Percentiles rank a stretch among this genome's conserved stretches.
These are phyloP conservation scores for Colletotrichum sp. DNA, from an alignment of 2,329 filamentous ascomycete genomes.

Conservation along the genomic window DNA sequence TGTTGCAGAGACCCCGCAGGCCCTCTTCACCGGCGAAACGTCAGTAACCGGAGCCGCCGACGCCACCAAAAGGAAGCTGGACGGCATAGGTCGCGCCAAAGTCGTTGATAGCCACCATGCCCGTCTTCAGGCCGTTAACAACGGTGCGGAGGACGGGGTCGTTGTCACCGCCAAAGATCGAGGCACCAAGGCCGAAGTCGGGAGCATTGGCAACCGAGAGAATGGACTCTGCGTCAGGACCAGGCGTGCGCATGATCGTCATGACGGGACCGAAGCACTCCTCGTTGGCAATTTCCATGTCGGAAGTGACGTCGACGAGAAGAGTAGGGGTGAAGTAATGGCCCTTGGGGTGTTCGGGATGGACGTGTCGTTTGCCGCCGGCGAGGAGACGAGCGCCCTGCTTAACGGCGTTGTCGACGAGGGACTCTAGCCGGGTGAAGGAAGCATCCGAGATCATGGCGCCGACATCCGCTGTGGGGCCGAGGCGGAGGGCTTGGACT, in stretches of 20 bases:
- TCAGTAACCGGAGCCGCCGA: slow-evolving; percentile 89
- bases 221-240: slow-evolving; percentile 64
- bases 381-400: slow-evolving; percentile 81
- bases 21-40: slow-evolving; percentile 93
- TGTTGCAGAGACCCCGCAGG: slow-evolving; percentile 81
- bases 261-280: slow-evolving; percentile 96
- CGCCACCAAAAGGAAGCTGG: slow-evolving; percentile 91
- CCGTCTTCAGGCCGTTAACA: slow-evolving; percentile 73
- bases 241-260: slow-evolving; percentile 76
- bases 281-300: slow-evolving; percentile 86
- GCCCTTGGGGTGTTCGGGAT: slow-evolving; percentile 76
- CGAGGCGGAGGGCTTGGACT: slow-evolving; percentile 76
- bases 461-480: slow-evolving; percentile 81
- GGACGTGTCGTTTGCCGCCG: slow-evolving; percentile 74
- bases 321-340: slow-evolving; percentile 95
- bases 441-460: slow-evolving; percentile 83
- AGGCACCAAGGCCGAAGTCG: slow-evolving; percentile 84
- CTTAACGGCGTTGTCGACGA: slow-evolving; percentile 78
- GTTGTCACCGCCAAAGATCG: slow-evolving; percentile 77
- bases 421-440: slow-evolving; percentile 76
- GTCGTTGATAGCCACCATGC: slow-evolving; percentile 96
- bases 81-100: slow-evolving; percentile 94
- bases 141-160: slow-evolving; percentile 67
- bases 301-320: slow-evolving; percentile 83
- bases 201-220: slow-evolving; percentile 84